Base-by-base conservation (phyloP, 2,329 filamentous ascomycete genomes). In the Ophiostoma angusticollis region DNA sequence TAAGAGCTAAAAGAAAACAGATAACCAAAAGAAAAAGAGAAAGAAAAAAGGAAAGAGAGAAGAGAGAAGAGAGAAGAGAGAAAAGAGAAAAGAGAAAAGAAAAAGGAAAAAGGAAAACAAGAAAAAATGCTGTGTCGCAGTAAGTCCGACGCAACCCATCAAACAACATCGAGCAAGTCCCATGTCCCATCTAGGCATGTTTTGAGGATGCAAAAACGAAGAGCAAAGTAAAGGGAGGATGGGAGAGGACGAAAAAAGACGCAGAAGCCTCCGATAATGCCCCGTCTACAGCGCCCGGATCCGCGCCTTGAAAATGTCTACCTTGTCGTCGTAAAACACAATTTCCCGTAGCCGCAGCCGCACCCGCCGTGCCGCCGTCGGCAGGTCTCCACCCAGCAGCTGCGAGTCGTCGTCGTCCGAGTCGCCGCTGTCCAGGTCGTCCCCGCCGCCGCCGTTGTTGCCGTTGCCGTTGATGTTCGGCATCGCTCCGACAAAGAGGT, bases 291-390 rank as follows among this genome's bases (percentile, higher is more conserved):
- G 51, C 50, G 54, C 57, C 14, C 71, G 76, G 58, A 84, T 78
- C 44, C 83, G 70, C 23, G 80, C 80, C 56, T 80, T 82, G 61
- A 89, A 89, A 42, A 89, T 78, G 21, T 80, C 76, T 38, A 85
- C 75, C 58, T 84, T 84, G 54, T 89, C 83, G 54, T 89, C 84
- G 51, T 85, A 87, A 57, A 85, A 89, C 45, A 87, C 58, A 46
- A 91, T 89, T 62, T 89, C 82, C 45, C 81, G 66, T 47, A 89
- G 61, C 39, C 75, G 68, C 43, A 87, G 66, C 49, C 68, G 61
- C 22, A 58, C 52, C 37, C 32, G 17, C 30, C 28, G 35, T 8
- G 55, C 59, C 28, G 62, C 56, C 13, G 50, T 49, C 17, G 49
- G 11, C 25, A n/a, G n/a, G n/a, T 64, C 59, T 6, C 62, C 61